These are phyloP conservation scores for Candida dubliniensis DNA, from an alignment of 1,139 yeast genomes.

Conservation along the genomic window DNA sequence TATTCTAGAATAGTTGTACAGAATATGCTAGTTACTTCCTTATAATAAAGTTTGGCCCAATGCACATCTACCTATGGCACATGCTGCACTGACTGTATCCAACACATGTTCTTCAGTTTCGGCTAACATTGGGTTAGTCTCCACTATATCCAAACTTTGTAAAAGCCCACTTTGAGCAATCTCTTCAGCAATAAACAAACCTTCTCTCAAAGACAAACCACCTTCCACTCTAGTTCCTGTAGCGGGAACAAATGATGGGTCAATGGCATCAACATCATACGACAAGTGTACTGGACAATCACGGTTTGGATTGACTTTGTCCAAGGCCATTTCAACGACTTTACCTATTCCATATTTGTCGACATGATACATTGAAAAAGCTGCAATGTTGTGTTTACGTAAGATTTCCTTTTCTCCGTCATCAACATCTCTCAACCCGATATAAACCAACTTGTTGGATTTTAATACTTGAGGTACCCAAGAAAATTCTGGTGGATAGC, in stretches of 20 bases:
- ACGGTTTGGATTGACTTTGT: constrained; percentile 73
- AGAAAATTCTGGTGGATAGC: constrained; percentile 64
- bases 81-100: constrained; percentile 87
- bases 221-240: constrained; percentile 98
- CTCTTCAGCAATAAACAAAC: constrained; percentile 88
- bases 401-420: constrained; percentile 77
- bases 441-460: constrained; percentile 78
- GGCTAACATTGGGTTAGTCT: constrained; percentile 90
- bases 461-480: constrained; percentile 81
- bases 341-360: constrained; percentile 91
- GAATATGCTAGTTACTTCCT: no score
- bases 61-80: constrained; percentile 91
- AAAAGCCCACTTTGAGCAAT: constrained; percentile 85
- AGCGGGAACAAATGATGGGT: constrained; percentile 92
- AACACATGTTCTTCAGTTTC: constrained; percentile 70
- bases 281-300: constrained; percentile 81
- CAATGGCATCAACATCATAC: constrained; percentile 96
- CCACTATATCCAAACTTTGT: constrained; percentile 87
- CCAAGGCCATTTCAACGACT: constrained; percentile 90
- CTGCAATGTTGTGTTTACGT: constrained; percentile 70
- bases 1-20: no score
- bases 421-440: constrained; percentile 94
- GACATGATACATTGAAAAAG: constrained; percentile 93
- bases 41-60: constrained; percentile 85
- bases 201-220: constrained; percentile 92